Evolutionary conservation across 352 stramenopile genomes (phyloP).

Genomic region (Pythium rhizo-oryzae): DNA sequence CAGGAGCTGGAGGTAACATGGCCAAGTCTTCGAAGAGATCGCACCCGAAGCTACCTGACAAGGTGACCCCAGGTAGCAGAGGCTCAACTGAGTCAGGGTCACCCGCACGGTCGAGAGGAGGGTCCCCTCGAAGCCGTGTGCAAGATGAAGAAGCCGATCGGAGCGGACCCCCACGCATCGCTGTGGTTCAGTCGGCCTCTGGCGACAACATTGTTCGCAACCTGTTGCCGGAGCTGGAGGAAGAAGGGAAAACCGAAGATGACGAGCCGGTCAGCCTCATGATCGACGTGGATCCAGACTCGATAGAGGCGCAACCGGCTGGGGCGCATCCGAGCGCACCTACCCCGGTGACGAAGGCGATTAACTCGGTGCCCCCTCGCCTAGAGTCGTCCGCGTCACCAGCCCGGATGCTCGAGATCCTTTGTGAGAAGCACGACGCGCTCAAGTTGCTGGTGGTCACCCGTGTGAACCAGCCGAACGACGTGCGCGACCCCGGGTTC

Average conservation of each 20-base stretch:
- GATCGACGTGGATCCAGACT: background rate
- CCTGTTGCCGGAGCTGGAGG: constrained; percentile 5
- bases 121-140: no score
- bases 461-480: no score
- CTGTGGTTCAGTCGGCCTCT: background rate
- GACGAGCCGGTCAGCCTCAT: constrained; percentile 1
- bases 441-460: constrained; percentile 14
- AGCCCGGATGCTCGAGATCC: constrained; percentile 9
- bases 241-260: background rate
- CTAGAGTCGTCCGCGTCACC: background rate
- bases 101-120: no score
- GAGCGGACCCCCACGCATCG: constrained; percentile 3
- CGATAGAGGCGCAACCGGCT: background rate
- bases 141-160: constrained; percentile 1
- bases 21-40: no score
- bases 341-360: background rate
- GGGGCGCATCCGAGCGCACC: background rate
- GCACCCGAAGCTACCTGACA: no score
- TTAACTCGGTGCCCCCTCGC: constrained; percentile 3
- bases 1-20: no score
- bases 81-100: no score
- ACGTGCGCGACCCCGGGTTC: constrained; percentile 17
- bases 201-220: background rate
- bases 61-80: no score
- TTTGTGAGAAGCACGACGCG: constrained; percentile 8